These are phyloP conservation scores for Populus tomentosa DNA, from an alignment of 441 rosid species.

Conservation along the genomic window DNA sequence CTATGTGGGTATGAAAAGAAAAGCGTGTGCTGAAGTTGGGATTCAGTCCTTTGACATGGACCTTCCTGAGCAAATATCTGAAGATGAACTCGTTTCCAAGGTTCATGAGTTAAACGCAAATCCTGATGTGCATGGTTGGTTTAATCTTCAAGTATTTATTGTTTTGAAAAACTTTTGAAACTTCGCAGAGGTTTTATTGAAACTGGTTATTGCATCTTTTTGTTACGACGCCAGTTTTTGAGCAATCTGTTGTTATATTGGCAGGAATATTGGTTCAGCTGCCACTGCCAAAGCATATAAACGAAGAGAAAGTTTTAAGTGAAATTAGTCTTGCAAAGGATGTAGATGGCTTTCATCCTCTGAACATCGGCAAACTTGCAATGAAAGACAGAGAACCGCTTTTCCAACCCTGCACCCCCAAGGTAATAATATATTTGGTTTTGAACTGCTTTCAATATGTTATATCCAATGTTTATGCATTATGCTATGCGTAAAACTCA, in stretches of 20 bases:
- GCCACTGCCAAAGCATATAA: conserved; percentile 80
- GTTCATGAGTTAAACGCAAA: conserved; percentile 76
- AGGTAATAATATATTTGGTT: conserved; percentile 55
- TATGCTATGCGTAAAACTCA: background rate
- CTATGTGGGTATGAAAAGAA: conserved; percentile 87
- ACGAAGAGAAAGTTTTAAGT: conserved; percentile 76
- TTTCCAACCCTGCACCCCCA: conserved; percentile 90
- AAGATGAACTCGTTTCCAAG: conserved; percentile 65
- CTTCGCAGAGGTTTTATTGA: too few species aligned
- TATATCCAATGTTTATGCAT: background rate
- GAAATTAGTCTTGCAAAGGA: conserved; percentile 80
- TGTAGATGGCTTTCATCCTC: conserved; percentile 98
- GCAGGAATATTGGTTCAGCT: conserved; percentile 90
- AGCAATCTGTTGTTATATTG: conserved; percentile 12
- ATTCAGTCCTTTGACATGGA: conserved; percentile 69
- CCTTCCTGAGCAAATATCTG: conserved; percentile 71
- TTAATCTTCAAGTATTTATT: background rate
- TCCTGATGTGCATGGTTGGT: conserved; percentile 75
- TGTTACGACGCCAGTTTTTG: background rate
- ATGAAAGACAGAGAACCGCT: conserved; percentile 97
- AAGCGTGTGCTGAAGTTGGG: conserved; percentile 91
- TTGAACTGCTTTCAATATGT: background rate
- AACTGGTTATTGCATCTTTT: background rate
- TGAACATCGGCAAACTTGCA: conserved; percentile 91
- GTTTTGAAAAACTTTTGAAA: background rate